Percentiles rank a stretch among this genome's conserved stretches.
phyloP scores from a whole-genome alignment of 179 eudicot species.

The Corrigiola litoralis region DNA sequence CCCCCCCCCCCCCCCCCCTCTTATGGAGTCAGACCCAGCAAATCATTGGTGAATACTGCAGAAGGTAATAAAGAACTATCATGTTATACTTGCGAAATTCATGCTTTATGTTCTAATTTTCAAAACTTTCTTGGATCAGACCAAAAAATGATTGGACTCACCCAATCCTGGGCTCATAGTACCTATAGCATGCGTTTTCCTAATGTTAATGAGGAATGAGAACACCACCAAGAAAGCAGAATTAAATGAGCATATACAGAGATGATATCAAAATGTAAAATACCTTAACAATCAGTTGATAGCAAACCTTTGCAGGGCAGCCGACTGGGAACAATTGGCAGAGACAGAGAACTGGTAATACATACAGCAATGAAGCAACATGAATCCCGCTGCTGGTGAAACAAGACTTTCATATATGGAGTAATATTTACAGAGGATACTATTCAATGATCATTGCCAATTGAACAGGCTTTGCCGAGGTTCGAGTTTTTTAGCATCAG shows the following conservation, averaged over 20 bases:
- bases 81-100: too few relatives aligned
- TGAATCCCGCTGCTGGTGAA: neutral
- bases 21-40: too few relatives aligned
- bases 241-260: neutral
- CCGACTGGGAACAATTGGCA: neutral
- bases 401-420: neutral
- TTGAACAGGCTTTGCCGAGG: conserved; percentile 2
- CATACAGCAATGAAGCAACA: neutral
- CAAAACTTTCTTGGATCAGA: neutral
- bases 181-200: neutral
- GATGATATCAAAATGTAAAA: neutral
- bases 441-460: conserved; percentile 9
- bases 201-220: neutral
- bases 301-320: neutral
- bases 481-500: neutral
- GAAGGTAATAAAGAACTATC: too few relatives aligned
- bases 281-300: conserved; percentile 11
- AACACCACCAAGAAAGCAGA: neutral
- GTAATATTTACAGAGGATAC: conserved; percentile 17
- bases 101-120: too few relatives aligned
- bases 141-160: neutral
- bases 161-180: neutral
- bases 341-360: conserved; percentile 3
- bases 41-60: too few relatives aligned
- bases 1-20: too few relatives aligned